Evolutionary conservation across 495 filamentous ascomycete species (phyloP).

Genomic region (Cercophora sp.): DNA sequence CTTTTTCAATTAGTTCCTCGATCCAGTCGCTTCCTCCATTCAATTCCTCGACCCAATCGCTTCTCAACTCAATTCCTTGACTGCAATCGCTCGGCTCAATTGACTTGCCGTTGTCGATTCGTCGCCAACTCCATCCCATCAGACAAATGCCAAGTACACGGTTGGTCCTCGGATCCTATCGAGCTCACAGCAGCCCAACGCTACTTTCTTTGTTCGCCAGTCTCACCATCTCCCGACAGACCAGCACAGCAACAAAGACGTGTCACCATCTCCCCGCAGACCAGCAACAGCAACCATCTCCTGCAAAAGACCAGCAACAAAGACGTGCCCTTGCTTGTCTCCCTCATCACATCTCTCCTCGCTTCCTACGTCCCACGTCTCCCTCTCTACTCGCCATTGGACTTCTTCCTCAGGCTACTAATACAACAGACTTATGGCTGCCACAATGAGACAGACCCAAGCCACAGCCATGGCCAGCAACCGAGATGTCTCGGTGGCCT

Average conservation of each 20-base stretch:
- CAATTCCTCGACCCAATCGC: too few relatives aligned
- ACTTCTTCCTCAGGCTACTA: background rate
- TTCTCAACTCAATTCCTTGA: too few relatives aligned
- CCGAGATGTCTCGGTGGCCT: background rate
- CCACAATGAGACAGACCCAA: background rate
- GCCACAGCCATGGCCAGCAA: slow-evolving; percentile 1
- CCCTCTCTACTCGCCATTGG: background rate
- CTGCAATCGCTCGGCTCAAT: too few relatives aligned
- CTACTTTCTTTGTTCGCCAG: slow-evolving; percentile 5
- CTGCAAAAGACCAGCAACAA: background rate
- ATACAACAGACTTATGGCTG: background rate
- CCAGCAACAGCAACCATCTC: background rate
- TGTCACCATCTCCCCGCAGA: too few relatives aligned
- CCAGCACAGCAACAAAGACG: too few relatives aligned
- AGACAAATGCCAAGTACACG: too few relatives aligned
- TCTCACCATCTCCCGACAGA: background rate
- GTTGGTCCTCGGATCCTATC: too few relatives aligned
- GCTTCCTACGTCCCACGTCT: background rate
- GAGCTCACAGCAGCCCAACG: too few relatives aligned
- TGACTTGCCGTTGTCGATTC: too few relatives aligned
- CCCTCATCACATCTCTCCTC: background rate
- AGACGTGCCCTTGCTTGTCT: background rate
- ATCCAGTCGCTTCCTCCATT: too few relatives aligned
- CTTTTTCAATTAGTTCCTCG: too few relatives aligned
- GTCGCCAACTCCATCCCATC: too few relatives aligned